Conservation (phyloP, 306 rosid genomes). For the Chamaecrista fasciculata region DNA sequence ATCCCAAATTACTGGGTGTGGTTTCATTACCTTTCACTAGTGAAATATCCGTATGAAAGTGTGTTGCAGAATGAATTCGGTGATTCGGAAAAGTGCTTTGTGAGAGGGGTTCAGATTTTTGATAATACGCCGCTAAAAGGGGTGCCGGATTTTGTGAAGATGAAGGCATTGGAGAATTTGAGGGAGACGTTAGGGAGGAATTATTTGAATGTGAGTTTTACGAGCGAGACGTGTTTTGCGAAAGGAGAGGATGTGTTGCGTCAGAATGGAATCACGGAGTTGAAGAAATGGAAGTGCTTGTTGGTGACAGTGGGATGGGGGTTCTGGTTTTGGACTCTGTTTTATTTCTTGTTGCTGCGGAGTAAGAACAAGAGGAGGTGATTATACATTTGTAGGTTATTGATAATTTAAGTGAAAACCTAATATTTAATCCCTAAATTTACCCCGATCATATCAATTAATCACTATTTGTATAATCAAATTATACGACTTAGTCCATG, state of each 20-base stretch:
- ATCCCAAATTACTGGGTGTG: background rate
- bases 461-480: too few species aligned
- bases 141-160: constrained; percentile 38
- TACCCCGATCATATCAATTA: too few species aligned
- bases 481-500: too few species aligned
- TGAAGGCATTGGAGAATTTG: constrained; percentile 49
- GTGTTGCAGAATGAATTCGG: constrained; percentile 8
- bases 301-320: constrained; percentile 68
- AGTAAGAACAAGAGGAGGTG: constrained; percentile 73
- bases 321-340: constrained; percentile 24
- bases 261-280: constrained; percentile 51
- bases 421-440: too few species aligned
- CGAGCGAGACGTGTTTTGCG: constrained; percentile 56
- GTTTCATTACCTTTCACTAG: background rate
- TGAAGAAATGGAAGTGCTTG: constrained; percentile 64
- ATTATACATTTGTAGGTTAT: background rate
- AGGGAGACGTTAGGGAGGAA: constrained; percentile 50
- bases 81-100: constrained; percentile 47
- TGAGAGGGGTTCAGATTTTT: constrained; percentile 56
- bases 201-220: too few species aligned
- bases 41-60: background rate
- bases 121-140: constrained; percentile 49
- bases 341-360: constrained; percentile 49
- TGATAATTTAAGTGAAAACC: too few species aligned
- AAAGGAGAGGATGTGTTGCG: constrained; percentile 48